Evolutionary conservation across 306 rosid genomes (phyloP).

Genomic region (Purshia tridentata): DNA sequence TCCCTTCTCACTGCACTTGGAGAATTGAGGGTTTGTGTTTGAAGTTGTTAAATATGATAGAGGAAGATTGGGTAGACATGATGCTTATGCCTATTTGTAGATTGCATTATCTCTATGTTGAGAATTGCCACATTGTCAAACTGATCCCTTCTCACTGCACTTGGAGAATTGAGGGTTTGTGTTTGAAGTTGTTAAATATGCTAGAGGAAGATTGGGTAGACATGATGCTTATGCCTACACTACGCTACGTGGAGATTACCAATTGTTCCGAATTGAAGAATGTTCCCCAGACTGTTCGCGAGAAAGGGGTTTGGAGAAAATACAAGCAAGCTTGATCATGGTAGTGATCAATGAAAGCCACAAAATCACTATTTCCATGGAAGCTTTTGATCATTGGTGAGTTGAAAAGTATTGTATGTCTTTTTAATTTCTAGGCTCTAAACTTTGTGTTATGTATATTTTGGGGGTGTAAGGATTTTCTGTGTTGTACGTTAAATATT

Average conservation of each 20-base stretch:
- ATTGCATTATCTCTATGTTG: not conserved
- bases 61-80: not conserved
- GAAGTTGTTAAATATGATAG: not conserved
- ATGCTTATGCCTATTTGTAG: not conserved
- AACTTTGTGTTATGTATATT: not conserved
- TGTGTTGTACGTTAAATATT: too few species aligned
- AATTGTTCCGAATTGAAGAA: not conserved
- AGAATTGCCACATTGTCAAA: not conserved
- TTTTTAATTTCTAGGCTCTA: not conserved
- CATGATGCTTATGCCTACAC: not conserved
- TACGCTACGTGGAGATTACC: not conserved
- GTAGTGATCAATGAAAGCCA: not conserved
- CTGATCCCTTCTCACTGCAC: not conserved
- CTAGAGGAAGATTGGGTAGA: not conserved
- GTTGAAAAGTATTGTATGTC: not conserved
- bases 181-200: not conserved
- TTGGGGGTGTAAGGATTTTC: too few species aligned
- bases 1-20: not conserved
- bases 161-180: not conserved
- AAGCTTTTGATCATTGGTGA: not conserved
- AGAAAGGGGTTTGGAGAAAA: not conserved
- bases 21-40: not conserved
- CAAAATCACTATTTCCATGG: not conserved
- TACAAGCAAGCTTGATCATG: too few species aligned
- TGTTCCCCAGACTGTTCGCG: not conserved